A percentile compares a stretch with the other conserved stretches of the same genome.
Conservation (phyloP, 176 grass and related monocot genomes). For the Zizania latifolia region DNA sequence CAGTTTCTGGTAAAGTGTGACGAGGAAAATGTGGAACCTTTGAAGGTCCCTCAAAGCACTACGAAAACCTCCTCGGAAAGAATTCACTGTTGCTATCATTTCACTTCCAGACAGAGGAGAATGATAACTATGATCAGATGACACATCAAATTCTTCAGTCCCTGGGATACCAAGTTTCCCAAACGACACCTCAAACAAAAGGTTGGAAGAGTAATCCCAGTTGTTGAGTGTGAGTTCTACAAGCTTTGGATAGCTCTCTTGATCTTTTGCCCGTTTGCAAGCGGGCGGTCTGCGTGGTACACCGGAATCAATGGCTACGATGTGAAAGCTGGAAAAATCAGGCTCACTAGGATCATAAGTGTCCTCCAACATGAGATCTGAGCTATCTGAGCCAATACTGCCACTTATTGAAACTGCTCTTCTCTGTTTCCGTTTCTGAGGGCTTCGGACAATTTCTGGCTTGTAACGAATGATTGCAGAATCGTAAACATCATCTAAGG, state of each 20-base stretch:
- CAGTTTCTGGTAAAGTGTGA: constrained; percentile 83
- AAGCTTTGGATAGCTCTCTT: constrained; percentile 76
- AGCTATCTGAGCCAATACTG: constrained; percentile 48
- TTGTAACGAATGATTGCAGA: constrained; percentile 53
- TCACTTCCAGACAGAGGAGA: constrained; percentile 49
- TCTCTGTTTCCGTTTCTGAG: constrained; percentile 56
- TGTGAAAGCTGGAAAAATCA: constrained; percentile 46
- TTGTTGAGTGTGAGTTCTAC: constrained; percentile 85
- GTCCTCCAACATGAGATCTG: constrained; percentile 22
- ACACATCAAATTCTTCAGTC: constrained; percentile 36
- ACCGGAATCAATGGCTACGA: constrained; percentile 82
- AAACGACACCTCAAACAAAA: constrained; percentile 71
- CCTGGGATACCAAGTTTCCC: constrained; percentile 74
- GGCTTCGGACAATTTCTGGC: constrained; percentile 40
- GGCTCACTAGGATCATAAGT: constrained; percentile 28
- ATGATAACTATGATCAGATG: constrained; percentile 36
- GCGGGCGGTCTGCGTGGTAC: constrained; percentile 85
- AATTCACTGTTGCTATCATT: constrained; percentile 49
- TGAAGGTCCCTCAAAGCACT: constrained; percentile 75
- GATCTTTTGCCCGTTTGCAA: constrained; percentile 75
- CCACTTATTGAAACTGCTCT: constrained; percentile 73
- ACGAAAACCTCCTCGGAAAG: constrained; percentile 79
- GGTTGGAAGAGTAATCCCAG: constrained; percentile 67
- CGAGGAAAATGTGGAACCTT: constrained; percentile 79
- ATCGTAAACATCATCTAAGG: constrained; percentile 45